These are phyloP conservation scores for Globisporangium emineosum DNA, from an alignment of 352 stramenopile genomes.

Conservation along the genomic window DNA sequence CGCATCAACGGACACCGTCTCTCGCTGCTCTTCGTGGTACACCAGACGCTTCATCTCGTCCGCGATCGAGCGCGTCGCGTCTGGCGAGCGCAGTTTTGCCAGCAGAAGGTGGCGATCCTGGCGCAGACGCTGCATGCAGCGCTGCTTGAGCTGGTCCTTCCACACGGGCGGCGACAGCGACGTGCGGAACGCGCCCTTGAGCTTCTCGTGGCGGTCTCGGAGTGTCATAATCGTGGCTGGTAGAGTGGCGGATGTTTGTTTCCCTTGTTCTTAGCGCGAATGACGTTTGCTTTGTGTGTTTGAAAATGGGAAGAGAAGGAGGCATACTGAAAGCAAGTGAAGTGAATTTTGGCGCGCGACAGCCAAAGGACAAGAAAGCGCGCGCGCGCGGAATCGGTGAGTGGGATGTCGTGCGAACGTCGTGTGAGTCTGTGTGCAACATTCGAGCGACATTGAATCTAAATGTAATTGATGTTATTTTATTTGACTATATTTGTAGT, in stretches of 20 bases:
- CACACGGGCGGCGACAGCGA: conserved; percentile 66
- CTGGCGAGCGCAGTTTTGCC: conserved; percentile 53
- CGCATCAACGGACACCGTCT: not conserved
- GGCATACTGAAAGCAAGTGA: conserved; percentile 6
- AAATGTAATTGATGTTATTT: not conserved
- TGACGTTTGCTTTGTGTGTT: not conserved
- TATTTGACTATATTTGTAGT: not conserved
- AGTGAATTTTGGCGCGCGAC: conserved; percentile 4
- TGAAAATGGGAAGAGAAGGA: not conserved
- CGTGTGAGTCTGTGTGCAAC: not conserved
- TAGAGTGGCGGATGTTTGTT: not conserved
- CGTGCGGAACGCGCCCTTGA: conserved; percentile 28
- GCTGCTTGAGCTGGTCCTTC: conserved; percentile 75
- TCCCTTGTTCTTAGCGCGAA: not conserved
- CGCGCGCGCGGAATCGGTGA: not conserved
- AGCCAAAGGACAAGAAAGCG: conserved; percentile 4
- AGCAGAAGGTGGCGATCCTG: conserved; percentile 59
- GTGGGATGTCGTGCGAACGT: not conserved
- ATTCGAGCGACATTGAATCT: not conserved
- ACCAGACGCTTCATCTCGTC: conserved; percentile 66
- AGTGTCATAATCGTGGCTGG: conserved; percentile 11
- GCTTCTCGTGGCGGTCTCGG: conserved; percentile 14
- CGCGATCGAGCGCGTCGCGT: conserved; percentile 43
- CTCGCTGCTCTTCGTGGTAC: conserved; percentile 31
- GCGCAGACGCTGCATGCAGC: conserved; percentile 67